Evolutionary conservation across 2,329 filamentous ascomycete genomes (phyloP).

Genomic region (Dactylella cylindrospora): DNA sequence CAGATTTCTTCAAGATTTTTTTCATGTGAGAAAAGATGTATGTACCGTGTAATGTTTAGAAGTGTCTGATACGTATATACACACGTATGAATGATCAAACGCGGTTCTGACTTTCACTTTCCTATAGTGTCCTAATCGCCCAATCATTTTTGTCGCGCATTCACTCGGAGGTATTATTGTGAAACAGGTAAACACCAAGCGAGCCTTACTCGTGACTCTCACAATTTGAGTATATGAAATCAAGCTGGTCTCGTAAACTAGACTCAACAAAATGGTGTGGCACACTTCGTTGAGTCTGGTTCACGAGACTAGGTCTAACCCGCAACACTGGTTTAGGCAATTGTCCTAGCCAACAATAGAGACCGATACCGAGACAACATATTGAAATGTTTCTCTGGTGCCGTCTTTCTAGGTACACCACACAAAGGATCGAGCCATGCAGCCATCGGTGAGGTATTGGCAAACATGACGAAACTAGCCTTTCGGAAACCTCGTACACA

Average conservation of each 20-base stretch:
- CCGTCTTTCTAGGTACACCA: neutral
- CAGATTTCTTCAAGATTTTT: conserved; percentile 12
- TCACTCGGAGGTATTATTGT: conserved; percentile 41
- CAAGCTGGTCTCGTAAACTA: too few species aligned
- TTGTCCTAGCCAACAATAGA: conserved; percentile 25
- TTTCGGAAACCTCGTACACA: conserved; percentile 22
- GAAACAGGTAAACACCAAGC: conserved; percentile 32
- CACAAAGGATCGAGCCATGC: neutral
- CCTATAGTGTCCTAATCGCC: conserved; percentile 23
- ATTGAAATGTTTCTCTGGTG: conserved; percentile 7
- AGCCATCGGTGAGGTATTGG: neutral
- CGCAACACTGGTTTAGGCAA: conserved; percentile 19
- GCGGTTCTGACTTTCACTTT: neutral
- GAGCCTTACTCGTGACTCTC: too few species aligned
- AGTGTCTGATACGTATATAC: neutral
- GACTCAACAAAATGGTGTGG: too few species aligned
- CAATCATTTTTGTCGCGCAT: conserved; percentile 43
- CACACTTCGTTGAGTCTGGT: neutral
- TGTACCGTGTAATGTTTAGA: neutral
- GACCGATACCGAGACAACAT: conserved; percentile 20
- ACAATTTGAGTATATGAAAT: neutral
- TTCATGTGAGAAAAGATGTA: neutral
- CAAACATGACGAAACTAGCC: conserved; percentile 1
- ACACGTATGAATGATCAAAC: neutral
- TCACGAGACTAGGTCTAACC: neutral